Evolutionary conservation across 2,329 filamentous ascomycete genomes (phyloP).

Genomic region (Graphilbum ipis-grandicollis): DNA sequence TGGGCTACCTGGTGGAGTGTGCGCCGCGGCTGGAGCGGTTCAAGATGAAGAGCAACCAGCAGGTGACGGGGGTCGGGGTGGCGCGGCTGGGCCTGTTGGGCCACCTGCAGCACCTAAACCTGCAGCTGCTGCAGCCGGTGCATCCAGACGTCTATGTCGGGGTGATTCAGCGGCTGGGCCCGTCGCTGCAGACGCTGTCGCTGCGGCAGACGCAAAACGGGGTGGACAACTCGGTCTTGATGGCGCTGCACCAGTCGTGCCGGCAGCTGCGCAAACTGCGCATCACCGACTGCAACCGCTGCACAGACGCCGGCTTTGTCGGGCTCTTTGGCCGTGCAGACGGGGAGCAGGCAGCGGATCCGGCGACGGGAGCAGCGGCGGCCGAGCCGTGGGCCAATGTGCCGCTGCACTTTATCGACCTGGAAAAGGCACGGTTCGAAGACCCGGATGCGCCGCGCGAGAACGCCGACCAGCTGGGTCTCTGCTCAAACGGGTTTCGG

Average conservation of each 20-base stretch:
- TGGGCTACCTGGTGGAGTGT: slow-evolving; percentile 40
- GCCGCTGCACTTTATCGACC: slow-evolving; percentile 50
- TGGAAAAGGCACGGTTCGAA: slow-evolving; percentile 61
- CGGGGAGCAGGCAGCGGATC: neutral
- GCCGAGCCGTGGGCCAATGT: slow-evolving; percentile 64
- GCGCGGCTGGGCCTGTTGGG: slow-evolving; percentile 42
- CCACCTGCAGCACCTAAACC: slow-evolving; percentile 55
- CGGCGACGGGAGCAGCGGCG: too few species aligned
- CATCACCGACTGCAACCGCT: slow-evolving; percentile 57
- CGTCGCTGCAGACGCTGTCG: slow-evolving; percentile 58
- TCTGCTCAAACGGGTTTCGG: slow-evolving; percentile 59
- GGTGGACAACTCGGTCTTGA: slow-evolving; percentile 52
- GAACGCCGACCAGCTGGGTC: slow-evolving; percentile 48
- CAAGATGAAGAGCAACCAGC: slow-evolving; percentile 69
- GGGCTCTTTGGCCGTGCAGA: slow-evolving; percentile 43
- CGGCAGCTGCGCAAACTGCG: slow-evolving; percentile 56
- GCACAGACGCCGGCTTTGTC: slow-evolving; percentile 59
- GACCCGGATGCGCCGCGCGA: slow-evolving; percentile 53
- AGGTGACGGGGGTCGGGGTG: slow-evolving; percentile 49
- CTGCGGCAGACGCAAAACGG: slow-evolving; percentile 45
- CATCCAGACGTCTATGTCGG: slow-evolving; percentile 38
- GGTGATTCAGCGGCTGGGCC: slow-evolving; percentile 45
- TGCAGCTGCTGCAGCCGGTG: slow-evolving; percentile 45
- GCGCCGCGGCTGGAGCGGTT: slow-evolving; percentile 57
- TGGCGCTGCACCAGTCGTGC: slow-evolving; percentile 54